phyloP scores from a whole-genome alignment of 352 stramenopile genomes.

The Globisporangium irregulare region DNA sequence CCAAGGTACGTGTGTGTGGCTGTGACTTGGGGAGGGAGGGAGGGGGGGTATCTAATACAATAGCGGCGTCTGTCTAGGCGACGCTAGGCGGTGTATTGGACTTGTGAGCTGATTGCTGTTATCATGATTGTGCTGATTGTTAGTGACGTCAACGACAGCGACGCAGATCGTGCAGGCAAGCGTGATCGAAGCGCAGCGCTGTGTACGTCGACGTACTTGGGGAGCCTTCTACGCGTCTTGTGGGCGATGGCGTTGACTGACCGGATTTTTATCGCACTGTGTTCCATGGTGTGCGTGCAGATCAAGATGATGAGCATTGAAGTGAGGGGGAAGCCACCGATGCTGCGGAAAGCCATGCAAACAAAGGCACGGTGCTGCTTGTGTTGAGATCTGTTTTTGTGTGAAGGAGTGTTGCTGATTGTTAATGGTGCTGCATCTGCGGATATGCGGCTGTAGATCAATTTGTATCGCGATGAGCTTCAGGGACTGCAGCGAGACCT shows the following conservation, averaged over 20 bases:
- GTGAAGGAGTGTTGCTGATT: neutral
- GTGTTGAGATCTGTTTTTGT: neutral
- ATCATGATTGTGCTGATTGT: neutral
- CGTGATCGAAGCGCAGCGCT: constrained; percentile 72
- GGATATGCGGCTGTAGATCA: constrained; percentile 32
- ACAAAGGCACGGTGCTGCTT: constrained; percentile 34
- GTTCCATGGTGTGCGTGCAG: constrained; percentile 21
- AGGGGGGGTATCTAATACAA: neutral
- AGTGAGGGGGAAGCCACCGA: constrained; percentile 56
- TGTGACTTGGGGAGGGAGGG: neutral
- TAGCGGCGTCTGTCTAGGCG: neutral
- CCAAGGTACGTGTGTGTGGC: constrained; percentile 21
- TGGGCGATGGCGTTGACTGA: neutral
- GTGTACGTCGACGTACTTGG: constrained; percentile 28
- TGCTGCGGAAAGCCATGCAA: constrained; percentile 69
- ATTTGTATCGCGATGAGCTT: constrained; percentile 69
- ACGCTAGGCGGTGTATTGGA: neutral
- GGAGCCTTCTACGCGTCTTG: neutral
- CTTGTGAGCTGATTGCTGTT: constrained; percentile 5
- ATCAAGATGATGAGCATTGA: constrained; percentile 83
- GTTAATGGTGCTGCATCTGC: neutral
- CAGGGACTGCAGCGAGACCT: constrained; percentile 65
- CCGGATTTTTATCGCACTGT: neutral
- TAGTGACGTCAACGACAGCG: constrained; percentile 33
- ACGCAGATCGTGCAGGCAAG: constrained; percentile 56